phyloP scores from a whole-genome alignment of 2,329 filamentous ascomycete species.

The Diplodia scrobiculata region DNA sequence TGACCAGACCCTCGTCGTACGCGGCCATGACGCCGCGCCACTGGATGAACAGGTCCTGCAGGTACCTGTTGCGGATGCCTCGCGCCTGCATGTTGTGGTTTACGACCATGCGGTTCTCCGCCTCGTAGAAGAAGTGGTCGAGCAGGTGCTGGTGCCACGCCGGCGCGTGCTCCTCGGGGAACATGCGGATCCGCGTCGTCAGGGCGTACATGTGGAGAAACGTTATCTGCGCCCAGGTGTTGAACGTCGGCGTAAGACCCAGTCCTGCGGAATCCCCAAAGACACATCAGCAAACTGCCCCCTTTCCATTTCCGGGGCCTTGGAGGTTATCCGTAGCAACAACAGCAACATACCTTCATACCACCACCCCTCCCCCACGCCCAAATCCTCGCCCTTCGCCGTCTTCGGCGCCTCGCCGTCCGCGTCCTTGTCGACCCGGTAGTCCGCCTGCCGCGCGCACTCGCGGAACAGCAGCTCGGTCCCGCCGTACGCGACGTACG shows the following conservation, averaged over 20 bases:
- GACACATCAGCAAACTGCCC: background rate
- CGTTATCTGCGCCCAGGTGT: slow-evolving; percentile 92
- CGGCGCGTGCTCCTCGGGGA: slow-evolving; percentile 68
- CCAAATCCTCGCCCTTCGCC: slow-evolving; percentile 79
- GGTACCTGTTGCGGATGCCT: slow-evolving; percentile 60
- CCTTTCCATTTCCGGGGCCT: background rate
- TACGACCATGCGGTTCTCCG: slow-evolving; percentile 79
- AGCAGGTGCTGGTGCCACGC: slow-evolving; percentile 87
- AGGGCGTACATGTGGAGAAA: slow-evolving; percentile 96
- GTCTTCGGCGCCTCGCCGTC: slow-evolving; percentile 70
- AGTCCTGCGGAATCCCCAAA: slow-evolving; percentile 60
- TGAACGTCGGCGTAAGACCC: slow-evolving; percentile 81
- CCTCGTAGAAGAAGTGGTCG: slow-evolving; percentile 92
- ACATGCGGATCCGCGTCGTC: slow-evolving; percentile 76
- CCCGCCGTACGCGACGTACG: slow-evolving; percentile 76
- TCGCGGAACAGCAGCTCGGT: slow-evolving; percentile 78
- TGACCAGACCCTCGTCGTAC: slow-evolving; percentile 78
- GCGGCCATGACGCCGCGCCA: slow-evolving; percentile 86
- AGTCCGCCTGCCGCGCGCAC: slow-evolving; percentile 72
- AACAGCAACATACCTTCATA: slow-evolving; percentile 65
- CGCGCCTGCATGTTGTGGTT: slow-evolving; percentile 68
- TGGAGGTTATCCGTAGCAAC: too few species aligned
- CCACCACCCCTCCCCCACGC: slow-evolving; percentile 75
- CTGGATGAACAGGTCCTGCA: slow-evolving; percentile 89
- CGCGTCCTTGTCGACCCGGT: slow-evolving; percentile 70